Conservation (phyloP, 106 monocot genomes). For the Dioscorea zingiberensis region DNA sequence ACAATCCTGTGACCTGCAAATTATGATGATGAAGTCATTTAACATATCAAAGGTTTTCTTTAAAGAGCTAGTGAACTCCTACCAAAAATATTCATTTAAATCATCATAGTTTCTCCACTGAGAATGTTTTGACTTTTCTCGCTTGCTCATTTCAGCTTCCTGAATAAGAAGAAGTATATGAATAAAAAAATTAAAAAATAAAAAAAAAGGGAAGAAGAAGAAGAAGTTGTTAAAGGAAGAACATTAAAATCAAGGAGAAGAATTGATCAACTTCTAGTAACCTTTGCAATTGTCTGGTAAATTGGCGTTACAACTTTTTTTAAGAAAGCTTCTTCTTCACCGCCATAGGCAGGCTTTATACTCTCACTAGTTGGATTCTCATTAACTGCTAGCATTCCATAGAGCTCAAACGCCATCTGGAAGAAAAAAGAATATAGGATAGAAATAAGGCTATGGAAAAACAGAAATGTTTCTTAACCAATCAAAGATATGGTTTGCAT, state of each 20-base stretch:
- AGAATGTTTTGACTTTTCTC: slow-evolving; percentile 66
- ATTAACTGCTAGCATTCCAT: slow-evolving; percentile 74
- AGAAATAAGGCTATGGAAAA: too few relatives aligned
- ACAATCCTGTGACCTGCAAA: slow-evolving; percentile 52
- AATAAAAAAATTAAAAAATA: background rate
- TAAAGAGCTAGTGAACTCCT: background rate
- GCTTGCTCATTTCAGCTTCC: slow-evolving; percentile 84
- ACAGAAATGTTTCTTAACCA: too few relatives aligned
- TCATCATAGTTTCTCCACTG: slow-evolving; percentile 92
- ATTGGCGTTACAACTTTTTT: slow-evolving; percentile 76
- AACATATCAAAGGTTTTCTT: background rate
- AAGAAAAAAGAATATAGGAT: background rate
- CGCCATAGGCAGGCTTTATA: slow-evolving; percentile 72
- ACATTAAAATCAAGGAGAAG: background rate
- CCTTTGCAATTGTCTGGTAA: slow-evolving; percentile 56
- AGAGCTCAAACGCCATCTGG: slow-evolving; percentile 80
- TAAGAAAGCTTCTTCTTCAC: slow-evolving; percentile 74
- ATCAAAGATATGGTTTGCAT: too few relatives aligned
- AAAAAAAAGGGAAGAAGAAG: background rate
- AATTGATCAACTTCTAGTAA: background rate
- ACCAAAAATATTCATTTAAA: slow-evolving; percentile 92
- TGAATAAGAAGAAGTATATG: slow-evolving; percentile 10
- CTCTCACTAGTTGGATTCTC: slow-evolving; percentile 65
- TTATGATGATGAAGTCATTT: background rate
- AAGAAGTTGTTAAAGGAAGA: too few relatives aligned